phyloP scores from a whole-genome alignment of 345 rosid genomes.

The Arabidopsis arenosa region DNA sequence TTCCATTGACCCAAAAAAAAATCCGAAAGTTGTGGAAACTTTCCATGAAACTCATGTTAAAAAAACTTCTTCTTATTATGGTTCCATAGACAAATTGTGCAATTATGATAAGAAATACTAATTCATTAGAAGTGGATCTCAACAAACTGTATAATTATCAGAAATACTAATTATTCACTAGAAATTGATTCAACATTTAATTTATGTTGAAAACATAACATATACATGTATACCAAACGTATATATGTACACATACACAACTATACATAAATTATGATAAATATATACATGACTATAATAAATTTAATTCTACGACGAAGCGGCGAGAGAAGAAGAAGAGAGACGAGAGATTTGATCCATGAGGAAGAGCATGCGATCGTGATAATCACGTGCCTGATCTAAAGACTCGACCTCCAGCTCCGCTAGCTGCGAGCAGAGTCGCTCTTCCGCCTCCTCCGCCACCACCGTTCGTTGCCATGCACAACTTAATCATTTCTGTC shows the following conservation, averaged over 20 bases:
- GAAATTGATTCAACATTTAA: conserved; percentile 9
- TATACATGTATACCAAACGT: background rate
- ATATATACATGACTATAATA: too few species aligned
- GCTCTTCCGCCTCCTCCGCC: conserved; percentile 85
- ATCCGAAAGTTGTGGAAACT: too few species aligned
- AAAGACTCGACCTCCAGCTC: conserved; percentile 87
- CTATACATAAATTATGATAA: background rate
- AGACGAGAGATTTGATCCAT: conserved; percentile 58
- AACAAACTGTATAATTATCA: background rate
- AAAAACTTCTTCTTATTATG: too few species aligned
- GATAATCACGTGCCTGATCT: conserved; percentile 66
- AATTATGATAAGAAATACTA: background rate
- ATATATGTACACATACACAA: conserved; percentile 22
- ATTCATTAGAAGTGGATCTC: background rate
- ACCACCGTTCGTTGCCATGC: conserved; percentile 62
- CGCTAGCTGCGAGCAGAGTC: conserved; percentile 81
- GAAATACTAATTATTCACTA: background rate
- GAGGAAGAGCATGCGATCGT: conserved; percentile 58
- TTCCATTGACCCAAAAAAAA: too few species aligned
- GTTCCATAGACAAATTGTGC: background rate
- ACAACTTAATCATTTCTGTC: conserved; percentile 38
- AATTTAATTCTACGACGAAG: background rate
- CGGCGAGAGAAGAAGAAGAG: conserved; percentile 17
- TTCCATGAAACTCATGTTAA: too few species aligned
- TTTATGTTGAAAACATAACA: conserved; percentile 5